Evolutionary conservation across 2,329 filamentous ascomycete species (phyloP).

Genomic region (Penicillium sp.): DNA sequence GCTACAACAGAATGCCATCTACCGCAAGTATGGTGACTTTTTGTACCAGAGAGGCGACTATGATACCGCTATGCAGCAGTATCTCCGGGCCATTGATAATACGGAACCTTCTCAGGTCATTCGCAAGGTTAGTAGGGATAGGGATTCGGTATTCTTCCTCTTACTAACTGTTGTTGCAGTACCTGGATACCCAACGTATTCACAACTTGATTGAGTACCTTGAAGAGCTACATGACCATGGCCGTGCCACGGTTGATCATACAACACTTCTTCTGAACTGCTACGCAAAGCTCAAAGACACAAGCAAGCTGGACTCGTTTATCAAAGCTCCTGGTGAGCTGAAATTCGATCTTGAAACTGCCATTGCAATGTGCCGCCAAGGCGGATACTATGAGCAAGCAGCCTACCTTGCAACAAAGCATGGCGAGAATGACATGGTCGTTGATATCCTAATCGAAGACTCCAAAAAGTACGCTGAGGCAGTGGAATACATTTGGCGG

Average conservation of each 20-base stretch:
- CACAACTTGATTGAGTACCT: conserved; percentile 97
- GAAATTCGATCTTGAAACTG: conserved; percentile 95
- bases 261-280: conserved; percentile 94
- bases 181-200: conserved; percentile 93
- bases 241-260: conserved; percentile 90
- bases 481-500: conserved; percentile 86
- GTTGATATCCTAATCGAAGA: conserved; percentile 96
- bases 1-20: conserved; percentile 84
- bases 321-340: conserved; percentile 88
- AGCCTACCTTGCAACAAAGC: conserved; percentile 89
- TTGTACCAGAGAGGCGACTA: conserved; percentile 94
- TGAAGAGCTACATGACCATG: conserved; percentile 91
- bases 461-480: conserved; percentile 83
- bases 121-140: conserved; percentile 61
- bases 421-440: conserved; percentile 88
- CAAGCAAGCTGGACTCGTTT: conserved; percentile 91
- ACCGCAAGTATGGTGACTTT: conserved; percentile 89
- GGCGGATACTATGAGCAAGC: conserved; percentile 97
- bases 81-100: conserved; percentile 90
- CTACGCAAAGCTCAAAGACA: conserved; percentile 96
- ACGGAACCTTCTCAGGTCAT: conserved; percentile 97
- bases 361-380: conserved; percentile 95
- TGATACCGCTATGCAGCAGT: conserved; percentile 98
- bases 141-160: neutral
- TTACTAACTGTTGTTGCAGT: conserved; percentile 49